Conservation (phyloP, 352 stramenopile genomes). For the Globisporangium ultimum region DNA sequence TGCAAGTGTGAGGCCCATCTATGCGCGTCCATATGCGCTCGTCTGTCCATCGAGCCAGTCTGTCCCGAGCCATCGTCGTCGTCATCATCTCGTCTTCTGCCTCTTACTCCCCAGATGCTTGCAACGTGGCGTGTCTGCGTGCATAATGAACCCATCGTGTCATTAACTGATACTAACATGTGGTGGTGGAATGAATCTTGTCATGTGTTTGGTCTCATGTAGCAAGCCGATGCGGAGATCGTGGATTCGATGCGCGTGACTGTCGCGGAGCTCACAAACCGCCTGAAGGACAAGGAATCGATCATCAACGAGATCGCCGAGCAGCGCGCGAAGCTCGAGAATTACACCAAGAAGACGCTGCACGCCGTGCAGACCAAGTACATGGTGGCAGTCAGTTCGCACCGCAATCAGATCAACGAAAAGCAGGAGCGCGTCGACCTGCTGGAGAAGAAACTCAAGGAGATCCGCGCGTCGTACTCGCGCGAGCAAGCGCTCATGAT, state of each 20-base stretch:
- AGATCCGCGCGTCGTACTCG: conserved; percentile 72
- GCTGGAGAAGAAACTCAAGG: conserved; percentile 86
- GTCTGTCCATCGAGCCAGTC: too few relatives aligned
- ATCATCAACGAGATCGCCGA: conserved; percentile 86
- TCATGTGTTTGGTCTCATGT: not conserved
- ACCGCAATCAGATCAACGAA: conserved; percentile 87
- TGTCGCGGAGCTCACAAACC: conserved; percentile 73
- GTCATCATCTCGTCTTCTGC: too few relatives aligned
- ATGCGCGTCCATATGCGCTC: too few relatives aligned
- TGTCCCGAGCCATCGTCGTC: too few relatives aligned
- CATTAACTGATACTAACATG: conserved; percentile 1
- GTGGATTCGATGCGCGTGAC: conserved; percentile 78
- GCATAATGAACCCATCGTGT: too few relatives aligned
- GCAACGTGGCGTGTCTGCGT: too few relatives aligned
- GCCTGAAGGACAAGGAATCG: conserved; percentile 87
- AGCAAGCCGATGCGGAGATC: conserved; percentile 61
- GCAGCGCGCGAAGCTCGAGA: conserved; percentile 85
- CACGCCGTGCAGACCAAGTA: conserved; percentile 91
- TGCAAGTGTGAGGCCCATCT: too few relatives aligned
- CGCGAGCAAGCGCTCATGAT: conserved; percentile 87
- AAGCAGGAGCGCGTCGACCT: conserved; percentile 83
- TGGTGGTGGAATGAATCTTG: not conserved
- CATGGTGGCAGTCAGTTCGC: conserved; percentile 85
- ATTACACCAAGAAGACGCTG: conserved; percentile 90
- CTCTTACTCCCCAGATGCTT: too few relatives aligned